Evolutionary conservation across 441 rosid species (phyloP), one percentile per base, ranked within the genome.

Genomic region (Flueggea neowawraea): DNA sequence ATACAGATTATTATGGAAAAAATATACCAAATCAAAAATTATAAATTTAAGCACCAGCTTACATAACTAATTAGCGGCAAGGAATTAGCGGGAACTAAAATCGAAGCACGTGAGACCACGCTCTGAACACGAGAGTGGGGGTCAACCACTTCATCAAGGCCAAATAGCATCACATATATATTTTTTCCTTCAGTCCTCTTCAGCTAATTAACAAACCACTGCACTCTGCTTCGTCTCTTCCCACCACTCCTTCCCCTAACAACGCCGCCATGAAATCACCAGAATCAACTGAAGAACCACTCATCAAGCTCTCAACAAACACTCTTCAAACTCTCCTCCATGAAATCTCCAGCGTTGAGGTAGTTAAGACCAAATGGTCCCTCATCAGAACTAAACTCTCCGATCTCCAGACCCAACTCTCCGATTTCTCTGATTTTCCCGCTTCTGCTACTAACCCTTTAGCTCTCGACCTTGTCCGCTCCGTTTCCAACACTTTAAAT

Each of bases 361-460:
- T 76, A 60, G 86, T 94, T 70, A 89, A 81, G 66, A 86, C 84
- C 22, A 94, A 91, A 78, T 94, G 99, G 97, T 69, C 73, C 16
- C 63, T 87, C 6, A 73, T 94, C 66, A 80, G 70, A 61, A 71
- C 85, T 57, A 91, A 88, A 63, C 95, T 91, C 60, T 36, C 62
- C 59, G 75, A 77, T 71, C 87, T 94, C 57, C 80, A 71, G 14
- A 65, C 82, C 10, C 89, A 81, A 52, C 89, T 94, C 70, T n/a
- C 85, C 39, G 95, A 86, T 68, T 74, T 86, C 73, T 51, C 76
- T 32, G 90, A 85, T 16, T 80, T 87, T 53, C 65, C 86, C 1
- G 12, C 65, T 43, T 67, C 84, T 55, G 52, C 76, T 9, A 70
- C 81, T 14, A 82, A 81, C 73, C 63, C 84, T 0, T 86, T 94